Evolutionary conservation across 78 protist species (phyloP).

Genomic region (Polysphondylium violaceum): DNA sequence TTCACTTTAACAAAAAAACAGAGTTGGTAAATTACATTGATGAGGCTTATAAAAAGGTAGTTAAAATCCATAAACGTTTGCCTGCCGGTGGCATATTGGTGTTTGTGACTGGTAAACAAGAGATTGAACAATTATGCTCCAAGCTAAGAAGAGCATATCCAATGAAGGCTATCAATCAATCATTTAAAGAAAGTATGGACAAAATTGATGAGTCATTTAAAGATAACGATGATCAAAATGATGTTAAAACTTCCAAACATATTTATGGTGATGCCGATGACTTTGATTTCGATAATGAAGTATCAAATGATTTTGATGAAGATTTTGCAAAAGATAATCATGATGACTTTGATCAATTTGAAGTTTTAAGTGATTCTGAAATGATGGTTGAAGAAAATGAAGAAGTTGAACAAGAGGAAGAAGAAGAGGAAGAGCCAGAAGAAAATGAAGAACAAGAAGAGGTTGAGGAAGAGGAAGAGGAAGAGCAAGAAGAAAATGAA

Average conservation of each 20-base stretch:
- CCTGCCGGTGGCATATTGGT: slow-evolving; percentile 98
- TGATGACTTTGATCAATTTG: not conserved
- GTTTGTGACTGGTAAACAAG: slow-evolving; percentile 96
- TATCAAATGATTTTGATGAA: slow-evolving; percentile 5
- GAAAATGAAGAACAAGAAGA: slow-evolving; percentile 23
- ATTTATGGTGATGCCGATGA: slow-evolving; percentile 64
- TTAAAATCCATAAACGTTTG: slow-evolving; percentile 91
- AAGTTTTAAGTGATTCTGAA: not conserved
- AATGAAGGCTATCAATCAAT: slow-evolving; percentile 10
- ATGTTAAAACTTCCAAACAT: not conserved
- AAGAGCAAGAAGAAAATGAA: slow-evolving; percentile 32
- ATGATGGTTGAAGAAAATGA: slow-evolving; percentile 25
- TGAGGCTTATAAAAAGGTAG: slow-evolving; percentile 86
- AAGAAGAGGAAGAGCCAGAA: not conserved
- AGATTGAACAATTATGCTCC: slow-evolving; percentile 84
- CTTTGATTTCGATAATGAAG: slow-evolving; percentile 33
- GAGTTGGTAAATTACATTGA: slow-evolving; percentile 79
- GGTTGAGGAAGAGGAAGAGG: slow-evolving; percentile 46
- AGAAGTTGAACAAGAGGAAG: slow-evolving; percentile 1
- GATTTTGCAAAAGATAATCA: slow-evolving; percentile 40
- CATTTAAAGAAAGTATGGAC: slow-evolving; percentile 43
- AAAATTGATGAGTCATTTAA: slow-evolving; percentile 17
- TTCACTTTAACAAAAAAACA: slow-evolving; percentile 93
- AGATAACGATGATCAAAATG: slow-evolving; percentile 6
- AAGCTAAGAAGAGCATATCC: slow-evolving; percentile 75